phyloP scores from a whole-genome alignment of 2,329 filamentous ascomycete species.

The Chaetomium globosum region DNA sequence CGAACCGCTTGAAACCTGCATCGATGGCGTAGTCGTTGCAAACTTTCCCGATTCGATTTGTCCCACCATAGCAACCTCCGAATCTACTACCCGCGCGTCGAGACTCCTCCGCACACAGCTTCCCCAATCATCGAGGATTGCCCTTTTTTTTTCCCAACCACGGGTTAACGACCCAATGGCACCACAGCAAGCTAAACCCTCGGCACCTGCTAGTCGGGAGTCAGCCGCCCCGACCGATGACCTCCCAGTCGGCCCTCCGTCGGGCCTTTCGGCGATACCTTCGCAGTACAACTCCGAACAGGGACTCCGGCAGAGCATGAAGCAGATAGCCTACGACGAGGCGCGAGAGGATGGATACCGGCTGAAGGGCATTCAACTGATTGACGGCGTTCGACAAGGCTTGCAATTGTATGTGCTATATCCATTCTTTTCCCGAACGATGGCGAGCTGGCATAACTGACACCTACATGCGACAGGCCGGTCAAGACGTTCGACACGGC shows the following conservation, averaged over 20 bases:
- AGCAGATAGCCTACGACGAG: constrained; percentile 69
- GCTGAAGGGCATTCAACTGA: constrained; percentile 83
- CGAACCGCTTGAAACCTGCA: too few species aligned
- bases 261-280: constrained; percentile 54
- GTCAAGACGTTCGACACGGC: constrained; percentile 91
- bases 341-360: constrained; percentile 79
- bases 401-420: constrained; percentile 69
- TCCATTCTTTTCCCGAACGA: background rate
- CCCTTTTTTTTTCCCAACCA: background rate
- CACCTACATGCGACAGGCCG: constrained; percentile 57
- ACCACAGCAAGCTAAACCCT: constrained; percentile 26
- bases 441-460: constrained; percentile 12
- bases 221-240: constrained; percentile 19
- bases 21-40: too few species aligned
- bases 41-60: too few species aligned
- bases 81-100: background rate
- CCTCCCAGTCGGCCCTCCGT: constrained; percentile 33
- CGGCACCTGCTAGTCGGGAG: constrained; percentile 20
- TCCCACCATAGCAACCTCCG: too few species aligned
- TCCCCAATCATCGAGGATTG: background rate
- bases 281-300: constrained; percentile 81
- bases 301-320: constrained; percentile 72
- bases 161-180: constrained; percentile 25
- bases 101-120: background rate
- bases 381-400: constrained; percentile 78